phyloP scores from a whole-genome alignment of 371 early-diverging fungal species.

The Actinomucor elegans region DNA sequence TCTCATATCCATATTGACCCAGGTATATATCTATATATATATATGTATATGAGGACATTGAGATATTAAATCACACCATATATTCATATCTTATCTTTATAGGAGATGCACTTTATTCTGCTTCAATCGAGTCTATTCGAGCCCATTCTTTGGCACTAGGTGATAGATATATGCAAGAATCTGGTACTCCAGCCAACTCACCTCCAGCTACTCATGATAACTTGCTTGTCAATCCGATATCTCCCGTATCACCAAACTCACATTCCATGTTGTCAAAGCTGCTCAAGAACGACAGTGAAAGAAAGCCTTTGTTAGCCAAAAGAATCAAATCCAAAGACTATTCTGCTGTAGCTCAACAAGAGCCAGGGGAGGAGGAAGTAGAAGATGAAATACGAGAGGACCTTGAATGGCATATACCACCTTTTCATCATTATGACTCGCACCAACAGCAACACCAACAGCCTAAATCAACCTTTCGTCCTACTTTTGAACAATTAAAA shows the following conservation, averaged over 20 bases:
- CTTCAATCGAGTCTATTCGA: slow-evolving; percentile 53
- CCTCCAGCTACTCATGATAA: not conserved
- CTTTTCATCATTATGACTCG: not conserved
- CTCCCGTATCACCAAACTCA: slow-evolving; percentile 1
- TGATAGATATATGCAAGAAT: slow-evolving; percentile 24
- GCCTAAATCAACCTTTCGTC: not conserved
- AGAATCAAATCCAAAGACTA: slow-evolving; percentile 5
- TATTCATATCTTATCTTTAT: not conserved
- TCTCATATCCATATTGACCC: slow-evolving; percentile 37
- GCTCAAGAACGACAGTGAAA: slow-evolving; percentile 4
- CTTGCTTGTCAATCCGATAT: slow-evolving; percentile 7
- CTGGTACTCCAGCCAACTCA: slow-evolving; percentile 14
- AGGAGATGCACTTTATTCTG: slow-evolving; percentile 37
- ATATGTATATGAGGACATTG: too few relatives aligned
- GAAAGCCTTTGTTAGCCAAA: slow-evolving; percentile 4
- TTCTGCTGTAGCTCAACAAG: not conserved
- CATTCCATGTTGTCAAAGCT: slow-evolving; percentile 16
- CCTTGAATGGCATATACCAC: too few relatives aligned
- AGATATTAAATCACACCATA: not conserved
- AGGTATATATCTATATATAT: too few relatives aligned
- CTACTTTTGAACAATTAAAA: not conserved
- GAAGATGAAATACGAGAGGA: not conserved
- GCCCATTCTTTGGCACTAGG: slow-evolving; percentile 60
- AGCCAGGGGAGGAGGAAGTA: not conserved
- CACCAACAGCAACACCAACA: not conserved